Base-by-base conservation (phyloP, 805 yeast species). In the Phaffomyces opuntiae region DNA sequence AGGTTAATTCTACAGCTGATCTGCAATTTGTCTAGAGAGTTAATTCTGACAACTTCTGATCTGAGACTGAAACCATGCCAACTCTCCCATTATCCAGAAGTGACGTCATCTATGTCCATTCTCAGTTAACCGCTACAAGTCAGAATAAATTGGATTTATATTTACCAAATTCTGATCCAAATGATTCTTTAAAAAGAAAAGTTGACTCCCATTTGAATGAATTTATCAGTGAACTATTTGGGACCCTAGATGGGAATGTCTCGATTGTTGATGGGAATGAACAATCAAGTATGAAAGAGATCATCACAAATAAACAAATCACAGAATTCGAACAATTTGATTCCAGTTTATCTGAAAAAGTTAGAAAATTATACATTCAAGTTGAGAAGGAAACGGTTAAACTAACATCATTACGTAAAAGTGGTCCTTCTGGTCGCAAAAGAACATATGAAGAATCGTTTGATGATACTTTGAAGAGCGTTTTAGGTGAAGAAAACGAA, bases 321-420 rank as follows among this genome's bases (percentile, higher is more conserved):
- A 49, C 53, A 44, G 56, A 73, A 47, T 72, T 79, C 9, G 93
- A 83, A 58, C 88, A 90, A 1, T 84, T 83, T 61, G 91, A 87
- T 56, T 63, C 74, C 36, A 80, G 73, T 17, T 62, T 84, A 48
- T 82, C 83, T 60, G 80, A 76, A 47, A 60, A 69, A 45, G 72
- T 86, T 27, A 67, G 91, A 40, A 68, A 72, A 41, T 53, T 77
- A 41, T 76, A 84, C 50, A 71, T 72, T 41, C 69, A 73, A 35
- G 81, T 85, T 47, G 95, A 87, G 51, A 73, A 71, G 40, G 77
- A 75, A 49, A 78, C 87, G 0, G 72, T 78, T 1, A 72, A 69
- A 46, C 74, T 82, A 16, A 74, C 87, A 0, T 67, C 68, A 21
- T 61, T 81, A 44, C 66, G 93, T 42, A 68, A 77, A 42, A 69